Conservation (phyloP, 2,329 filamentous ascomycete species). For the Pyricularia grisea region DNA sequence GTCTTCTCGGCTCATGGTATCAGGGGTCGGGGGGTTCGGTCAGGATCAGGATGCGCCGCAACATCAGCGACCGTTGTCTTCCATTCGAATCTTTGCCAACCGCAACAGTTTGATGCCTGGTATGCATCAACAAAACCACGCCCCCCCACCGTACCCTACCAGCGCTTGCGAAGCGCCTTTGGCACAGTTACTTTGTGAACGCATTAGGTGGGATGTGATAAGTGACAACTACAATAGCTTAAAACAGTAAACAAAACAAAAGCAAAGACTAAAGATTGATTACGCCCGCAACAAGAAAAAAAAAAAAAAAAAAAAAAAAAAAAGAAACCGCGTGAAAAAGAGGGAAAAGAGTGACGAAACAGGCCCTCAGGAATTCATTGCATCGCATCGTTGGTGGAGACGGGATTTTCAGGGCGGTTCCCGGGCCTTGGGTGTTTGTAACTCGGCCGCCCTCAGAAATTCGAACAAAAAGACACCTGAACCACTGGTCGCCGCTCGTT, state of each 20-base stretch:
- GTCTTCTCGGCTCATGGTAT: neutral
- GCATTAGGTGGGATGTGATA: neutral
- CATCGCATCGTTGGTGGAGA: neutral
- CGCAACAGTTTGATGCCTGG: neutral
- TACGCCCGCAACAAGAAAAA: neutral
- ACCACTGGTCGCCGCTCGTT: neutral
- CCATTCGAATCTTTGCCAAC: neutral
- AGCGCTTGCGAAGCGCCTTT: neutral
- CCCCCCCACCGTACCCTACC: neutral
- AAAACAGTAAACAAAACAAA: neutral
- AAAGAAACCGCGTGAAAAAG: no score
- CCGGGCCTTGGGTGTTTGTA: neutral
- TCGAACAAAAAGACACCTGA: no score
- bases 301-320: conserved; percentile 3
- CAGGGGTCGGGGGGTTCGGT: neutral
- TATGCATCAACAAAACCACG: neutral
- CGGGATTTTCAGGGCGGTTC: neutral
- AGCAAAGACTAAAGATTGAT: neutral
- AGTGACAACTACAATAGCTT: neutral
- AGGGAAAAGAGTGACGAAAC: neutral
- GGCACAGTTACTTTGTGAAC: neutral
- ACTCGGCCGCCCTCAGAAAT: neutral
- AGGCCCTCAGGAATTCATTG: neutral
- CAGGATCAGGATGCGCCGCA: neutral
- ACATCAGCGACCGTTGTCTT: neutral